Evolutionary conservation across 2,329 filamentous ascomycete genomes (phyloP), one percentile per base, ranked within the genome.

Genomic region (Aureobasidium subglaciale): DNA sequence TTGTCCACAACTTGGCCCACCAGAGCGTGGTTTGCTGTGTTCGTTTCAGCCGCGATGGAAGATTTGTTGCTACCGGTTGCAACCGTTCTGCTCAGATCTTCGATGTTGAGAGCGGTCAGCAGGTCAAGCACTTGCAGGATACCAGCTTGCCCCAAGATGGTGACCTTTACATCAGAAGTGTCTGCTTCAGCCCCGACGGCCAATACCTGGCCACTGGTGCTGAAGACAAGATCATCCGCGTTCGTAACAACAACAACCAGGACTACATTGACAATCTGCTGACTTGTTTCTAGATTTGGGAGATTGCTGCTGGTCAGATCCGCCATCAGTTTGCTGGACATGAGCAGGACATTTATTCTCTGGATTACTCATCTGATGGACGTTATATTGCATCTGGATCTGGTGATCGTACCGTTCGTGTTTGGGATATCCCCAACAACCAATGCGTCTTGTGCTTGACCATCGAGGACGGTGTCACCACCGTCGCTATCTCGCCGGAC

Each of bases 71-170:
- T 7, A 99, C 93, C 5, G 93, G 93, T 40, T 97, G 93, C 78
- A 99, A 99, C 73, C 81, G 91, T 61, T 96, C 90, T n/a, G 93
- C 93, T n/a, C 92, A 97, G 73, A 99, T 99, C 65, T 99, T 93
- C 71, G 93, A 99, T 62, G 92, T 97, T 38, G 80, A 83, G 64
- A 87, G 83, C 15, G 93, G 93, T 56, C 83, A 89, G 63, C 93
- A 92, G 70, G 84, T 97, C 53, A 93, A 89, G 62, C 86, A 93
- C 58, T 78, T 97, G 30, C 90, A 96, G 70, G 93, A 99, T 65
- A 87, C 92, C 63, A 86, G 80, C 42, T 88, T 90, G 42, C 90
- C 95, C 62, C 85, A 91, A 64, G 86, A 88, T 55, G 91, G 92
- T 25, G 93, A 99, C 72, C 78, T 99, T 29, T 99, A 97, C 72